Conservation (phyloP, 345 rosid genomes). For the Eucalyptus albens region DNA sequence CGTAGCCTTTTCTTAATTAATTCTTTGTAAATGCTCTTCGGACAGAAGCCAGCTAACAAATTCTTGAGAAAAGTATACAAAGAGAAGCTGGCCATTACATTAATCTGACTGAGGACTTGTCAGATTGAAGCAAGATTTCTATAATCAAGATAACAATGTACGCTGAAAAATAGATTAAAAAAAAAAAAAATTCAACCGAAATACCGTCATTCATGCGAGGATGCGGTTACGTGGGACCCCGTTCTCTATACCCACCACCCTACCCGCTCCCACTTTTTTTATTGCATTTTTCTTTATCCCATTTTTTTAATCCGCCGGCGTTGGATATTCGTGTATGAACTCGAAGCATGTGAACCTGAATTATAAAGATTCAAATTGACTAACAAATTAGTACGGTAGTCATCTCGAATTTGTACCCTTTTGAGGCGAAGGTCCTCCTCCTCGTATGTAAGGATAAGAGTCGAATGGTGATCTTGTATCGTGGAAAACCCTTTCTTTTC, state of each 20-base stretch:
- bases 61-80: not conserved
- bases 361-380: not conserved
- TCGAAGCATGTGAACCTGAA: not conserved
- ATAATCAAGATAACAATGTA: not conserved
- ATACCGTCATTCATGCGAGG: not conserved
- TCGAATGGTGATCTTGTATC: not conserved
- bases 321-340: not conserved
- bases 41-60: not conserved
- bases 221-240: not conserved
- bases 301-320: not conserved
- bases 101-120: not conserved
- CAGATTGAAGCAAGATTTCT: not conserved
- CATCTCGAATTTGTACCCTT: not conserved
- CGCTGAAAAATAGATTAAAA: not conserved
- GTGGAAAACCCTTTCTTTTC: not conserved
- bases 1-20: not conserved
- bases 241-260: not conserved
- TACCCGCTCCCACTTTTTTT: not conserved
- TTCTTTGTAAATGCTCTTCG: not conserved
- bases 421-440: not conserved
- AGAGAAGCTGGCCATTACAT: not conserved
- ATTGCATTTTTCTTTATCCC: not conserved
- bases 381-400: not conserved
- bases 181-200: not conserved
- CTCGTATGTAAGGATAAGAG: not conserved